phyloP scores from a whole-genome alignment of 352 stramenopile genomes.

The Lagenidium giganteum region DNA sequence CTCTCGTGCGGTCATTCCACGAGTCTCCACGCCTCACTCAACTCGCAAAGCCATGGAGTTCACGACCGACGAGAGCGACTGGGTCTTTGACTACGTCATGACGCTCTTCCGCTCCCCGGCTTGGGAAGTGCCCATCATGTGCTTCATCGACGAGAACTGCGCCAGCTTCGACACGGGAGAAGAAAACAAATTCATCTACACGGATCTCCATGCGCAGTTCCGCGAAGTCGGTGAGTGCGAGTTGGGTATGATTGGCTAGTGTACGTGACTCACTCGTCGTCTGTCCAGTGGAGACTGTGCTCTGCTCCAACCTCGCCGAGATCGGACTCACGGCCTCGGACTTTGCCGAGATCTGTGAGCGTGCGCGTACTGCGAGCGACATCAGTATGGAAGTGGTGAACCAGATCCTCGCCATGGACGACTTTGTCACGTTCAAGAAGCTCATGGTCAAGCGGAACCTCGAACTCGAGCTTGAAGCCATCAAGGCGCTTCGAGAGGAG shows the following conservation, averaged over 20 bases:
- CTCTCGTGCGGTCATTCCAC: too few species aligned
- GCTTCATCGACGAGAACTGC: constrained; percentile 89
- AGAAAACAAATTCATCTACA: constrained; percentile 90
- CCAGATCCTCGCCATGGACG: constrained; percentile 85
- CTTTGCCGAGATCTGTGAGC: constrained; percentile 81
- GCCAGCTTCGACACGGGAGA: constrained; percentile 85
- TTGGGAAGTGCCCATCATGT: constrained; percentile 86
- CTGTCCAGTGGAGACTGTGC: constrained; percentile 59
- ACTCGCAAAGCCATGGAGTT: constrained; percentile 38
- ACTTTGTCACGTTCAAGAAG: constrained; percentile 91
- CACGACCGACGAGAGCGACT: constrained; percentile 66
- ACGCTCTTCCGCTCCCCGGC: constrained; percentile 83
- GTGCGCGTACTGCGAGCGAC: constrained; percentile 46
- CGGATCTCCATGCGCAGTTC: constrained; percentile 80
- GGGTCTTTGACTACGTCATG: constrained; percentile 88
- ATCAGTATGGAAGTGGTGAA: constrained; percentile 80
- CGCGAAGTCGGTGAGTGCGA: constrained; percentile 36
- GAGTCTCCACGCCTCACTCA: too few species aligned
- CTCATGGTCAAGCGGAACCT: constrained; percentile 91
- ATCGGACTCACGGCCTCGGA: constrained; percentile 79
- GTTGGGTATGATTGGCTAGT: background rate
- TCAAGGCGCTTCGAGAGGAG: constrained; percentile 72
- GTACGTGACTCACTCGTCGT: background rate
- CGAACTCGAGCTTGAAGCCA: constrained; percentile 87
- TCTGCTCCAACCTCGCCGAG: constrained; percentile 77